These are phyloP conservation scores for Metschnikowia cubensis DNA, from an alignment of 805 yeast genomes.

Conservation along the genomic window DNA sequence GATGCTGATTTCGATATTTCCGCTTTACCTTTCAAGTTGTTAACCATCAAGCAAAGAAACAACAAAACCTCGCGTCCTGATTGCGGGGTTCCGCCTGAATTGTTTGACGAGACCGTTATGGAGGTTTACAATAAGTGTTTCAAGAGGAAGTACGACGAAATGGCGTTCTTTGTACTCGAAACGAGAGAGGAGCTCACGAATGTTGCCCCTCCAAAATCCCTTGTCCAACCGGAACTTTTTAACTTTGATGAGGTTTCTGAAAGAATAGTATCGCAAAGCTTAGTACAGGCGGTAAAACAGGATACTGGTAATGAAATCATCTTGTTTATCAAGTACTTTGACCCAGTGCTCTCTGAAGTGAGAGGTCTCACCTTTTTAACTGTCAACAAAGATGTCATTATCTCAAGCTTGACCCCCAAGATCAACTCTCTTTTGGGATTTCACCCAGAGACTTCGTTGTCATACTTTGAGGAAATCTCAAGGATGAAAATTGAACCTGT, in stretches of 20 bases:
- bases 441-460: conserved; percentile 29
- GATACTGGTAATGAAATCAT: conserved; percentile 15
- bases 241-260: conserved; percentile 19
- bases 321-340: conserved; percentile 63
- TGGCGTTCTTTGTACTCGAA: conserved; percentile 68
- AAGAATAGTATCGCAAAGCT: conserved; percentile 11
- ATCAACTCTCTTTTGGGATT: conserved; percentile 42
- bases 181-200: conserved; percentile 35
- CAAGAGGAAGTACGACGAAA: conserved; percentile 44
- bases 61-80: conserved; percentile 70
- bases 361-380: conserved; percentile 61
- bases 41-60: conserved; percentile 64
- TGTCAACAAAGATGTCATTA: conserved; percentile 45
- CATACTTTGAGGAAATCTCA: conserved; percentile 58
- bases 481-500: conserved; percentile 48
- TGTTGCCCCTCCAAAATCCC: conserved; percentile 4
- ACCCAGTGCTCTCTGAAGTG: conserved; percentile 49
- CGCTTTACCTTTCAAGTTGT: conserved; percentile 46
- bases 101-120: conserved; percentile 42
- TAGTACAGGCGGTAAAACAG: not conserved
- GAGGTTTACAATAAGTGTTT: conserved; percentile 47
- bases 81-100: conserved; percentile 23
- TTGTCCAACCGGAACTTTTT: conserved; percentile 23
- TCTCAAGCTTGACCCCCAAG: conserved; percentile 39
- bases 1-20: conserved; percentile 6